Percentiles rank a stretch among this genome's conserved stretches.
These are phyloP conservation scores for Tricholoma hemisulphureum DNA, from an alignment of 768 basidiomycete genomes.

Conservation along the genomic window DNA sequence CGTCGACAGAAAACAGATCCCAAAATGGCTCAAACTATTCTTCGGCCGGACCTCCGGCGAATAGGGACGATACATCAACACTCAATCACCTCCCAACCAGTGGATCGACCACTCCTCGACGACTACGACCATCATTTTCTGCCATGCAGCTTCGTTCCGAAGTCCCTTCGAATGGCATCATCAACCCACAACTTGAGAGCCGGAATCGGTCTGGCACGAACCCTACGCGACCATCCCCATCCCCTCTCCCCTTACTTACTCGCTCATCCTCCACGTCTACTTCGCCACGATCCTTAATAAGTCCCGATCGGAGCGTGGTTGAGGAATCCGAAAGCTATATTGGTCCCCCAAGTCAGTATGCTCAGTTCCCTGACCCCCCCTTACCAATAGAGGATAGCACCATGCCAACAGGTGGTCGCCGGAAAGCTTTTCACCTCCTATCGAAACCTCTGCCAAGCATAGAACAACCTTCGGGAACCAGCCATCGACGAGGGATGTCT, in stretches of 20 bases:
- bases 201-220: slow-evolving; percentile 69
- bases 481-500: slow-evolving; percentile 54
- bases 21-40: slow-evolving; percentile 52
- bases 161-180: slow-evolving; percentile 27
- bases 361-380: slow-evolving; percentile 71
- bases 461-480: slow-evolving; percentile 34
- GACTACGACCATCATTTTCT: slow-evolving; percentile 71
- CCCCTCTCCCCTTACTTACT: slow-evolving; percentile 45
- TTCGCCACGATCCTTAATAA: slow-evolving; percentile 39
- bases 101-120: slow-evolving; percentile 59
- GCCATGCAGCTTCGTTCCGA: slow-evolving; percentile 70
- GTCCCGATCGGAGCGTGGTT: slow-evolving; percentile 35
- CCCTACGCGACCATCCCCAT: slow-evolving; percentile 47
- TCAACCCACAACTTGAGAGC: slow-evolving; percentile 41
- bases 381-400: slow-evolving; percentile 42
- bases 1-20: slow-evolving; percentile 70
- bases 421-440: slow-evolving; percentile 68
- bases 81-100: slow-evolving; percentile 45
- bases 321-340: slow-evolving; percentile 52
- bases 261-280: slow-evolving; percentile 61
- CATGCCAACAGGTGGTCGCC: slow-evolving; percentile 57
- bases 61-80: slow-evolving; percentile 54
- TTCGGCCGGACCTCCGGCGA: slow-evolving; percentile 50
- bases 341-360: slow-evolving; percentile 71
- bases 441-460: slow-evolving; percentile 50